phyloP scores from a whole-genome alignment of 139 green algal genomes.

The Chlorella sp. region DNA sequence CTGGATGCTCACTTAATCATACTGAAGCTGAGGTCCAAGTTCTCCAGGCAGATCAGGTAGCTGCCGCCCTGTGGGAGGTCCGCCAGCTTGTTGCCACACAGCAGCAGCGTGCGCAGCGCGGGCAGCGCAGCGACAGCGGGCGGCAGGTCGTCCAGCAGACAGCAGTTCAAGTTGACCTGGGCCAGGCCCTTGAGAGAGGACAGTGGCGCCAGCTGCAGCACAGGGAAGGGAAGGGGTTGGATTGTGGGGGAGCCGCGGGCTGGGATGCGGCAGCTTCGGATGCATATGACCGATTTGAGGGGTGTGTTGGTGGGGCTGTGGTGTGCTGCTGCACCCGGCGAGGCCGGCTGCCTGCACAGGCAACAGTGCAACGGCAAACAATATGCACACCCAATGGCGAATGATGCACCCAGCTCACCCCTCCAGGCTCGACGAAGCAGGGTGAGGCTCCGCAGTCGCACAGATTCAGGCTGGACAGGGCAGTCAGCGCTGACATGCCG shows the following conservation, averaged over 20 bases:
- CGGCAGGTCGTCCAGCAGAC: background rate
- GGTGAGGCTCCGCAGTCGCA: background rate
- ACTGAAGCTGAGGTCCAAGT: background rate
- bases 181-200: background rate
- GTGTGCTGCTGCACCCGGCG: too few species aligned
- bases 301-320: too few species aligned
- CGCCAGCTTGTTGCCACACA: background rate
- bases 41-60: background rate
- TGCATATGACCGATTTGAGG: background rate
- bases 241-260: too few species aligned
- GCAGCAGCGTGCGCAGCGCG: background rate
- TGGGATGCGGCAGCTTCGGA: too few species aligned
- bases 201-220: background rate
- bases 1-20: background rate
- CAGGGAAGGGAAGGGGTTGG: too few species aligned
- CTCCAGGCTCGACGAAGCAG: too few species aligned
- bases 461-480: background rate
- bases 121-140: background rate
- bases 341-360: too few species aligned
- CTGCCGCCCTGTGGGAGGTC: background rate
- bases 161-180: background rate
- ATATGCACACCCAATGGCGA: too few species aligned
- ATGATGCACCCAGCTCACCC: too few species aligned
- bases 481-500: background rate
- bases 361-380: too few species aligned